Percentiles rank a stretch among this genome's conserved stretches.
These are phyloP conservation scores for Mimosa pudica DNA, from an alignment of 306 rosid genomes.

Conservation along the genomic window DNA sequence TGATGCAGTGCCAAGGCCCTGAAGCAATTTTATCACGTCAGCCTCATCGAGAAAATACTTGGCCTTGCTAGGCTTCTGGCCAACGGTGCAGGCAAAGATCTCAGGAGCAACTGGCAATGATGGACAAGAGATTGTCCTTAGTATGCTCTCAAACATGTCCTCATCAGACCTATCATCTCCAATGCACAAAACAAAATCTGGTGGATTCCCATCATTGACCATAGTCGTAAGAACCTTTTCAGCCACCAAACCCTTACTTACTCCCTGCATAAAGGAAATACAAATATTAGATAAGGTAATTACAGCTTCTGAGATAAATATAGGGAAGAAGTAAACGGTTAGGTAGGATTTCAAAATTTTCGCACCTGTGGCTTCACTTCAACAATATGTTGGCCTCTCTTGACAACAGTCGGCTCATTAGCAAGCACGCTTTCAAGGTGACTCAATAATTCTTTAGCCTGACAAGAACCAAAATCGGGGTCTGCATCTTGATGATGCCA, in stretches of 20 bases:
- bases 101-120: constrained; percentile 60
- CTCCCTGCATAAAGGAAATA: constrained; percentile 55
- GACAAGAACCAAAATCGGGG: constrained; percentile 86
- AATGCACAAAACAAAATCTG: constrained; percentile 80
- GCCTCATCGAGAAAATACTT: constrained; percentile 73
- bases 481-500: constrained; percentile 96
- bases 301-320: constrained; percentile 24
- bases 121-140: constrained; percentile 54
- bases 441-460: constrained; percentile 76
- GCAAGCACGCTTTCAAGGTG: constrained; percentile 79
- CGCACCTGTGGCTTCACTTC: constrained; percentile 92
- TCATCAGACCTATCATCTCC: constrained; percentile 92
- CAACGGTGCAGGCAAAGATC: constrained; percentile 83
- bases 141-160: constrained; percentile 85
- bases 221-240: constrained; percentile 63
- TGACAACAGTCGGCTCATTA: constrained; percentile 74
- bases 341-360: not conserved
- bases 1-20: constrained; percentile 71
- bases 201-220: constrained; percentile 56
- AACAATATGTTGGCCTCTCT: constrained; percentile 77
- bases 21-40: constrained; percentile 69
- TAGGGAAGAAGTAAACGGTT: not conserved
- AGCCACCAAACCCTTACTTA: constrained; percentile 78
- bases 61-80: constrained; percentile 87
- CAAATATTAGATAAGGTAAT: constrained; percentile 3